phyloP scores from a whole-genome alignment of 23 red algal genomes.

The Pyropia yezoensis region DNA sequence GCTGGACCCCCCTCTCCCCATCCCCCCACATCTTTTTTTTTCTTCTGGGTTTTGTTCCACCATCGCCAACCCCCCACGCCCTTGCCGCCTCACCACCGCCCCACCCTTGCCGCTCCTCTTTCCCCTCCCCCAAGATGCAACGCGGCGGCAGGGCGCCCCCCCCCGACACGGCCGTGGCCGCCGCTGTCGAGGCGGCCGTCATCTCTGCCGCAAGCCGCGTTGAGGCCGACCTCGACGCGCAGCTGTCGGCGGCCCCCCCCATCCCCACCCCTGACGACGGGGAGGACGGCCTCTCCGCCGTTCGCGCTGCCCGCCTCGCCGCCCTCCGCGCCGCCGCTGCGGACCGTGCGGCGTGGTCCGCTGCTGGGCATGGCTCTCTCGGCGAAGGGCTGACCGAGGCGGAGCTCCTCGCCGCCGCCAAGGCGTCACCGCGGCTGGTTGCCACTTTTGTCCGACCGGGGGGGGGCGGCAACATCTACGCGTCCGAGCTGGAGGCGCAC shows the following conservation, averaged over 20 bases:
- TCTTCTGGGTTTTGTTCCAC: too few species aligned
- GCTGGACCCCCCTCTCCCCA: too few species aligned
- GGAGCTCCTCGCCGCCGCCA: conserved; percentile 49
- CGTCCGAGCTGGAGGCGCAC: conserved; percentile 43
- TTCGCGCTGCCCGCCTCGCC: conserved; percentile 31
- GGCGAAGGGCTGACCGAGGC: conserved; percentile 24
- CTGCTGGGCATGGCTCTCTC: conserved; percentile 42
- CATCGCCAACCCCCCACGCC: too few species aligned
- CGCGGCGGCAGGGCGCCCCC: too few species aligned
- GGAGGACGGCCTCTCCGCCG: conserved; percentile 47
- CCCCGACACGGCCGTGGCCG: conserved; percentile 5
- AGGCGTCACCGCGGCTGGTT: conserved; percentile 45
- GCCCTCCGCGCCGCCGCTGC: conserved; percentile 36
- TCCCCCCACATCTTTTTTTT: too few species aligned
- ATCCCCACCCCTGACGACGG: conserved; percentile 9
- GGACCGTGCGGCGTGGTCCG: conserved; percentile 26
- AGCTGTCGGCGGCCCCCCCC: conserved; percentile 26
- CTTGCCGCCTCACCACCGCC: too few species aligned
- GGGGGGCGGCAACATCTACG: conserved; percentile 27
- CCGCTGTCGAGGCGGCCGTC: conserved; percentile 32
- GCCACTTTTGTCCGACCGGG: conserved; percentile 25
- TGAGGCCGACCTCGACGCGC: conserved; percentile 34
- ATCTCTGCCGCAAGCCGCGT: conserved; percentile 14
- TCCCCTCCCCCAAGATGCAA: too few species aligned
- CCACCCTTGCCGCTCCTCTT: too few species aligned